phyloP scores from a whole-genome alignment of 768 basidiomycete species.

The Xerocomellus chrysenteron region DNA sequence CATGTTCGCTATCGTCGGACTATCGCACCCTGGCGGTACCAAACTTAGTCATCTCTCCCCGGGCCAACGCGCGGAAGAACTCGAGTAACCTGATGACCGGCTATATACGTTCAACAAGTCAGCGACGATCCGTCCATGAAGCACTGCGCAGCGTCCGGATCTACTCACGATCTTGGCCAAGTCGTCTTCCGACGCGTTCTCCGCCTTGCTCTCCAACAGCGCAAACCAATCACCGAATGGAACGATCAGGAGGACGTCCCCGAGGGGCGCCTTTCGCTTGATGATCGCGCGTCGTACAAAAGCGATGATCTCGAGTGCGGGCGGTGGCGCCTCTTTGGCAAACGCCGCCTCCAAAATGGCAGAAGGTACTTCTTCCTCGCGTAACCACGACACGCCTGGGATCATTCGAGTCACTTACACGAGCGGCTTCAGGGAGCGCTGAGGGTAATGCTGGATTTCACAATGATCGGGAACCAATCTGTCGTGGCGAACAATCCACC shows the following conservation, averaged over 20 bases:
- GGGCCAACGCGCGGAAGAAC: conserved; percentile 30
- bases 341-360: conserved; percentile 33
- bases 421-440: conserved; percentile 29
- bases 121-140: background rate
- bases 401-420: conserved; percentile 28
- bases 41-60: conserved; percentile 23
- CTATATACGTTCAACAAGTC: conserved; percentile 7
- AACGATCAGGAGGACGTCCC: conserved; percentile 27
- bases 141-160: too few relatives aligned
- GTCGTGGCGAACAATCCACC: conserved; percentile 43
- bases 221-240: conserved; percentile 38
- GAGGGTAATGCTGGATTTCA: conserved; percentile 33
- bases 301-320: conserved; percentile 29
- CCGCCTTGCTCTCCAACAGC: conserved; percentile 21
- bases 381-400: conserved; percentile 41
- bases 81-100: conserved; percentile 37
- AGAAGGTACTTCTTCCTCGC: conserved; percentile 38
- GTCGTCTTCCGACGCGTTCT: conserved; percentile 25
- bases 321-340: conserved; percentile 10
- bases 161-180: conserved; percentile 33
- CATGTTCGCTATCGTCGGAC: conserved; percentile 27
- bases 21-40: conserved; percentile 10
- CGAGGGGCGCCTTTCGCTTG: conserved; percentile 1
- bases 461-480: conserved; percentile 49
- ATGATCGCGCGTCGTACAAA: conserved; percentile 21